phyloP scores from a whole-genome alignment of 1,284 basidiomycete genomes.

The Anthracocystis walkeri region DNA sequence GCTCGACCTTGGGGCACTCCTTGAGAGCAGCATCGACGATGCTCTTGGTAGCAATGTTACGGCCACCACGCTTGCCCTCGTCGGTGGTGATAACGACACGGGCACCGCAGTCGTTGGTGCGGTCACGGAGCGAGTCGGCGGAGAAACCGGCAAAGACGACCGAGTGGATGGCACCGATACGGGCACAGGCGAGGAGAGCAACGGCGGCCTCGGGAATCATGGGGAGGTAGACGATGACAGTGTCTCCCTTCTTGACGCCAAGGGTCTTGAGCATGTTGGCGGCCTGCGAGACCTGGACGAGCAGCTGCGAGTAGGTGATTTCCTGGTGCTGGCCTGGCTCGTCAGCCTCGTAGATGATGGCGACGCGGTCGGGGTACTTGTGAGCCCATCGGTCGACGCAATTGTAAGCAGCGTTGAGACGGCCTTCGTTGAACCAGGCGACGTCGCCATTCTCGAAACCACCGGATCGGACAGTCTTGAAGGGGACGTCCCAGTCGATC shows the following conservation, averaged over 20 bases:
- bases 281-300: conserved; percentile 82
- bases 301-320: conserved; percentile 83
- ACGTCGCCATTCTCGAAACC: conserved; percentile 88
- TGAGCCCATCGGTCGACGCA: conserved; percentile 96
- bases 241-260: conserved; percentile 96
- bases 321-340: conserved; percentile 85
- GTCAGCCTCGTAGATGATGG: conserved; percentile 98
- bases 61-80: conserved; percentile 95
- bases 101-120: conserved; percentile 88
- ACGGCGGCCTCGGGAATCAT: conserved; percentile 80
- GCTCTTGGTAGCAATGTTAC: conserved; percentile 90
- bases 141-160: conserved; percentile 98
- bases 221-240: conserved; percentile 75
- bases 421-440: conserved; percentile 81
- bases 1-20: conserved; percentile 85
- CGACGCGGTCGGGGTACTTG: conserved; percentile 89
- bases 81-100: conserved; percentile 94
- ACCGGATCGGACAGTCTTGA: conserved; percentile 87
- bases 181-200: conserved; percentile 95
- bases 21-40: conserved; percentile 91
- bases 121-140: conserved; percentile 93
- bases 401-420: conserved; percentile 85
- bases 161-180: conserved; percentile 97
- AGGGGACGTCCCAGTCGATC: conserved; percentile 90
- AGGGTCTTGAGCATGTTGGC: conserved; percentile 92